phyloP scores from a whole-genome alignment of 2,329 filamentous ascomycete genomes.

The Phymatotrichopsis omnivora region DNA sequence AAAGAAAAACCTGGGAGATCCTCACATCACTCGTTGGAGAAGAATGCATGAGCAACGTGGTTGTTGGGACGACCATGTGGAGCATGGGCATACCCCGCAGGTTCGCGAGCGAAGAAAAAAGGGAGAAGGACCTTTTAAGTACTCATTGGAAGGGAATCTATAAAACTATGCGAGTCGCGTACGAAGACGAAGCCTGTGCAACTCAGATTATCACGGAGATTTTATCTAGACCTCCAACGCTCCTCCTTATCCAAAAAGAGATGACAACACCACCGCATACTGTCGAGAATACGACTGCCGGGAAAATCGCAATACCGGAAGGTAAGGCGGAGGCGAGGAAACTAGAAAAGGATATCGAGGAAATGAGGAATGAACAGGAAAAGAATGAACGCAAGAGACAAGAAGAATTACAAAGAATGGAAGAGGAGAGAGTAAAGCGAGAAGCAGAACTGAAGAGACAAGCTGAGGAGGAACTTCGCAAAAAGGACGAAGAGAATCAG shows the following conservation, averaged over 20 bases:
- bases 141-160: slow-evolving; percentile 11
- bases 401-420: slow-evolving; percentile 8
- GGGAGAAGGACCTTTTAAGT: slow-evolving; percentile 2
- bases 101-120: slow-evolving; percentile 2
- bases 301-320: slow-evolving; percentile 8
- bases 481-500: neutral
- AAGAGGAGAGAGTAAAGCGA: slow-evolving; percentile 2
- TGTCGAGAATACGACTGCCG: slow-evolving; percentile 13
- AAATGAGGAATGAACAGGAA: slow-evolving; percentile 7
- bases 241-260: slow-evolving; percentile 10
- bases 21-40: slow-evolving; percentile 11
- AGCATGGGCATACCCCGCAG: neutral
- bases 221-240: neutral
- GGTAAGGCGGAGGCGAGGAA: slow-evolving; percentile 5
- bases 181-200: slow-evolving; percentile 7
- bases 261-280: slow-evolving; percentile 12
- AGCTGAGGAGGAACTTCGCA: neutral
- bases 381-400: neutral
- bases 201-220: slow-evolving; percentile 9
- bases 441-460: neutral
- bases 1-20: slow-evolving; percentile 17
- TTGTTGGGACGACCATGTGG: slow-evolving; percentile 18
- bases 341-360: slow-evolving; percentile 7
- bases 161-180: too few relatives aligned
- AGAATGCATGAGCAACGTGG: slow-evolving; percentile 12